Conservation (phyloP, 176 grass and related monocot species). For the Carex kokanica region DNA sequence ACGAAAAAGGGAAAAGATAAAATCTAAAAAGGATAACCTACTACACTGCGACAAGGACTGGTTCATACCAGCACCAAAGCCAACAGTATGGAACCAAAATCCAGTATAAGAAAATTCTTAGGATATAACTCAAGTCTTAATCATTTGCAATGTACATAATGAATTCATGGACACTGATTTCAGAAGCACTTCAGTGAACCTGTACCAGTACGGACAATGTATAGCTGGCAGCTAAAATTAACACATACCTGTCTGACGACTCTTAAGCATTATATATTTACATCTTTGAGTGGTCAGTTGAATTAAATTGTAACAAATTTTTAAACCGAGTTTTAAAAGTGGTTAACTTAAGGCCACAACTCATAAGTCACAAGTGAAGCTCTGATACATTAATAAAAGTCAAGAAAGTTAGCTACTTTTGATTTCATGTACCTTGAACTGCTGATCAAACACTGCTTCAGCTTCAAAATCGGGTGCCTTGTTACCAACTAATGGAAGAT, state of each 20-base stretch:
- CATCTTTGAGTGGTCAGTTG: background rate
- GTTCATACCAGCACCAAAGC: background rate
- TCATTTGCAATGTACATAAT: background rate
- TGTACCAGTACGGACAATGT: background rate
- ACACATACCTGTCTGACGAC: background rate
- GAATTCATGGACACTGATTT: background rate
- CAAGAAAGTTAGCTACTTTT: background rate
- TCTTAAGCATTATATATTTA: background rate
- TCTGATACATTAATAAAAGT: background rate
- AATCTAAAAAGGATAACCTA: background rate
- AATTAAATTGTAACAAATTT: background rate
- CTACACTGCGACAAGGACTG: background rate
- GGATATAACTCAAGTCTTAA: no score
- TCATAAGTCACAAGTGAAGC: background rate
- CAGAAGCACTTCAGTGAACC: background rate
- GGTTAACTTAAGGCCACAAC: background rate
- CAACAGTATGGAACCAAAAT: no score
- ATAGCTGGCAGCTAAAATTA: background rate
- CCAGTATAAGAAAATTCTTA: no score
- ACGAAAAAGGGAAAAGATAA: background rate
- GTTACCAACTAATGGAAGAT: conserved; percentile 80
- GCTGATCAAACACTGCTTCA: conserved; percentile 85
- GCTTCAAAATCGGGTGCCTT: conserved; percentile 76
- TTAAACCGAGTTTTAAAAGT: background rate
- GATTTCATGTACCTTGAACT: conserved; percentile 52